Evolutionary conservation across 768 basidiomycete genomes (phyloP), one percentile per base, ranked within the genome.

Genomic region (Lactarius hatsudake): DNA sequence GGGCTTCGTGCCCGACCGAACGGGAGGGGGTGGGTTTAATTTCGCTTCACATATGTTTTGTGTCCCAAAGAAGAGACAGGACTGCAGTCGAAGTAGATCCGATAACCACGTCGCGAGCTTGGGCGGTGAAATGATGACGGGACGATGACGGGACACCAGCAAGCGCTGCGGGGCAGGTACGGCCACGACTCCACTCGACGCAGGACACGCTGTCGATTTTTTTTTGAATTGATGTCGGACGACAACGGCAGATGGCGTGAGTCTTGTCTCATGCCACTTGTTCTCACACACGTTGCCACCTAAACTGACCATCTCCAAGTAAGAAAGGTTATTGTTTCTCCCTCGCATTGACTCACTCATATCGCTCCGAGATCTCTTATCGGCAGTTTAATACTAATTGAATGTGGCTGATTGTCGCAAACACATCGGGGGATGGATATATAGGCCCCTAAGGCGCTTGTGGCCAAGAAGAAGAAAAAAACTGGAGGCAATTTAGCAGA

Each of bases 111-210:
- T 36, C 40, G 42, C 15, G 53, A 32, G 13, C 5, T 26, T n/a
- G 13, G 30, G 56, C 48, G 15, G 51, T 58, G 15, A 59, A 32
- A 34, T 34, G 34, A 9, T 34, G 34, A 34, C 34, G 34, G 34
- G 34, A 34, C 48, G 48, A n/a, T 23, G 20, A 56, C 20, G 38
- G 13, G 51, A 53, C 51, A 6, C 54, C 26, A 36, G 23, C 42
- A 55, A 57, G 54, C 65, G 65, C 59, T 38, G 65, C 42, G 42
- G 59, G 64, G 20, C 18, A 60, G 53, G 62, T 54, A 63, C 62
- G 18, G 38, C 26, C 20, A 54, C 36, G 40, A 36, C 42, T n/a
- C 62, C 53, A 63, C 54, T 53, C 38, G 51, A 58, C n/a, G 36
- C n/a, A n/a, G 30, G 45, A 48, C 48, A 67, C 30, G 61, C 65